Base-by-base conservation (phyloP, 2,329 filamentous ascomycete species). In the Ophiocordyceps camponoti-leonardi region DNA sequence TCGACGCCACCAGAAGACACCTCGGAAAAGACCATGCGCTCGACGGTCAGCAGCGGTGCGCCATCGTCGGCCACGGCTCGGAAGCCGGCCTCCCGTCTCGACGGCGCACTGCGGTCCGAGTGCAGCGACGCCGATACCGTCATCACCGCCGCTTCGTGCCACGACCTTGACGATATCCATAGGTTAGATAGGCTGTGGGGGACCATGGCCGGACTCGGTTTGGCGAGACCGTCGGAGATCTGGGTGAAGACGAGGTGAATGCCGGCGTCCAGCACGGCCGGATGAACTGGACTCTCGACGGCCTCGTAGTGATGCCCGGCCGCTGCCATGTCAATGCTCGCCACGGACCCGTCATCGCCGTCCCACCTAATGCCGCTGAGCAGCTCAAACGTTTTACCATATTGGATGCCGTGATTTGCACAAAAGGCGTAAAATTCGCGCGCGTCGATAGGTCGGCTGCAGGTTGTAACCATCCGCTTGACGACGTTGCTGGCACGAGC, bases 311-410 rank as follows among this genome's bases (percentile, higher is more conserved):
- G 35, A 39, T 13, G 41, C 43, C 22, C 26, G 18, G 35, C n/a
- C n/a, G 35, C 18, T 19, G 18, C 18, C n/a, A 19, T 33, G 23
- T 49, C 42, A 26, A 49, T 35, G 18, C 39, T 35, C 16, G 46
- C 44, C 4, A 46, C 22, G 0, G 48, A 41, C 20, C 28, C 42
- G 4, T 35, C 28, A 3, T 28, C 28, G 4, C n/a, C 18, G 16
- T 47, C 43, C 44, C 42, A 46, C 7, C 28, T 5, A 4, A 43
- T 31, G n/a, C 46, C 48, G 26, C 40, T 26, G 4, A 48, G 20
- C 3, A 48, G 18, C 18, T 46, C 28, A 20, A 49, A 49, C 28
- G 42, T 45, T 5, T 47, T 40, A 1, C 47, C 47, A 14, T 45
- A 49, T 1, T 45, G 19, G 12, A 45, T 26, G 13, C 46, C 46